These are phyloP conservation scores for Tylopilus cervinicoccineus DNA, from an alignment of 768 basidiomycete species.

Conservation along the genomic window DNA sequence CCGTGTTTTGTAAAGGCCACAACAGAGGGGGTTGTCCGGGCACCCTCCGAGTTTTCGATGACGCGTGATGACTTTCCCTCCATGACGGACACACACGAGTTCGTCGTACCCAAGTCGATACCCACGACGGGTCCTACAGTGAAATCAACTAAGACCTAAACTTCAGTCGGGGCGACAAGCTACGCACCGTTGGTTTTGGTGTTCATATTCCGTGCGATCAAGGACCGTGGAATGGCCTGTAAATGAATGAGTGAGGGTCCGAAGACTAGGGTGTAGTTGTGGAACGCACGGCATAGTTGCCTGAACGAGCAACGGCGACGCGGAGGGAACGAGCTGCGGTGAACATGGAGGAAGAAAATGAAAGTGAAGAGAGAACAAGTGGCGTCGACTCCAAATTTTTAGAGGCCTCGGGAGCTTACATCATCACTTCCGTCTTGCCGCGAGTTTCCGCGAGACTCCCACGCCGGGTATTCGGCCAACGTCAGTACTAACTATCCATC, in stretches of 20 bases:
- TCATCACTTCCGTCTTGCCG: slow-evolving; percentile 17
- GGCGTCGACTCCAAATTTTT: slow-evolving; percentile 62
- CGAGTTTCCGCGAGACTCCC: slow-evolving; percentile 14
- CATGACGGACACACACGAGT: slow-evolving; percentile 92
- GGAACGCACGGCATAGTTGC: slow-evolving; percentile 58
- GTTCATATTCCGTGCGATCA: slow-evolving; percentile 91
- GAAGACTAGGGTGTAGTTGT: background rate
- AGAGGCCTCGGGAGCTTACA: slow-evolving; percentile 29
- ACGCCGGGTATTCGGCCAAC: background rate
- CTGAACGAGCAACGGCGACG: slow-evolving; percentile 53
- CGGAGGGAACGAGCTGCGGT: slow-evolving; percentile 63
- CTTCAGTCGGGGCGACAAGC: background rate
- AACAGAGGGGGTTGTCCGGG: slow-evolving; percentile 95
- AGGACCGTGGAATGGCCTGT: slow-evolving; percentile 64
- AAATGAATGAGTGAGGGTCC: slow-evolving; percentile 5
- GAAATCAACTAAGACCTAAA: background rate
- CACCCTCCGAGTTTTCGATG: slow-evolving; percentile 97
- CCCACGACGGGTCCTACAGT: slow-evolving; percentile 79
- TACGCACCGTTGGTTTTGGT: slow-evolving; percentile 81
- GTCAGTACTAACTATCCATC: too few relatives aligned
- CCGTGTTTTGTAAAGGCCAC: slow-evolving; percentile 99
- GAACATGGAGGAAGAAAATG: slow-evolving; percentile 62
- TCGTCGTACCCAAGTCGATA: slow-evolving; percentile 95
- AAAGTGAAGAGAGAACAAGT: slow-evolving; percentile 29
- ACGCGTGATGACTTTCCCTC: slow-evolving; percentile 94